Conservation (phyloP, 1,139 yeast genomes). For the Kurtzmaniella quercitrusa region DNA sequence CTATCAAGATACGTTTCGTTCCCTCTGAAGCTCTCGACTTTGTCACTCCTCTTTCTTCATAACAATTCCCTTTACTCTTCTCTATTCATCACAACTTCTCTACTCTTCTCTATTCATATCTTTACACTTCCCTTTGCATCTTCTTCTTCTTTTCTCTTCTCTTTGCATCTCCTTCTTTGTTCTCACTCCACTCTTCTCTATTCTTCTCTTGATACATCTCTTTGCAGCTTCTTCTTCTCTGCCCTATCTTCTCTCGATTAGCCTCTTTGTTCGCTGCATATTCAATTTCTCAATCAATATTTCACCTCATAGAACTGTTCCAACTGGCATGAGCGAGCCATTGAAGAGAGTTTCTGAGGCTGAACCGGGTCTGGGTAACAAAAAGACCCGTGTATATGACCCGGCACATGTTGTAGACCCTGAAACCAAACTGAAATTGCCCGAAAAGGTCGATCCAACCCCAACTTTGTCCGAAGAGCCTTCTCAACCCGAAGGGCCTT, state of each 20-base stretch:
- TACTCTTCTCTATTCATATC: no score
- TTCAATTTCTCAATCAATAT: background rate
- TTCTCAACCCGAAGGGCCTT: no score
- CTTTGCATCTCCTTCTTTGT: background rate
- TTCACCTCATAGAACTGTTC: background rate
- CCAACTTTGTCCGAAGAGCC: background rate
- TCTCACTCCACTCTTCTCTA: background rate
- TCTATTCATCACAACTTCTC: background rate
- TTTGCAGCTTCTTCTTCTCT: background rate
- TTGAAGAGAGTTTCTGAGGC: background rate
- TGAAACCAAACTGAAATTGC: background rate
- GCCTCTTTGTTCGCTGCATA: background rate
- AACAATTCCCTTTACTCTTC: no score
- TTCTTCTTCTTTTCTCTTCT: background rate
- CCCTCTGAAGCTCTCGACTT: no score
- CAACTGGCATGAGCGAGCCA: background rate
- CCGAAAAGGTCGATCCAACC: slow-evolving; percentile 4
- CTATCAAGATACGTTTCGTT: no score
- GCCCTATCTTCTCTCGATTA: no score
- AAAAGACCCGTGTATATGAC: background rate
- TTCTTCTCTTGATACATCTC: no score
- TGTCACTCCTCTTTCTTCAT: no score
- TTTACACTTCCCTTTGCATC: no score
- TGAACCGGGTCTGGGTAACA: background rate
- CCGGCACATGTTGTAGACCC: background rate